Conservation (phyloP, 140 eudicot genomes). For the Bidens hawaiensis region DNA sequence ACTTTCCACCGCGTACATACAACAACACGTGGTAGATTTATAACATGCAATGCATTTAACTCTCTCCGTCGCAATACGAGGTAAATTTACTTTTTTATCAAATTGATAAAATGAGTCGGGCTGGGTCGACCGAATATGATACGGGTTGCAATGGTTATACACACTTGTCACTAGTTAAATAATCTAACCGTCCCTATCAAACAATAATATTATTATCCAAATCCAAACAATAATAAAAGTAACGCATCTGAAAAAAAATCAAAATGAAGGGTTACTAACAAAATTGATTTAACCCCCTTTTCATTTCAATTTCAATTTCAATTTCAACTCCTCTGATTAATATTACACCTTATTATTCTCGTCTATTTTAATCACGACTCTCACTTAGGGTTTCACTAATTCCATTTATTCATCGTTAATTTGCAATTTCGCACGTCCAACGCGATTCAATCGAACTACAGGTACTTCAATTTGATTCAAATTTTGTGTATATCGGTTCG, state of each 20-base stretch:
- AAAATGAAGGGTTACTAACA: neutral
- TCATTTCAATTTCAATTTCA: neutral
- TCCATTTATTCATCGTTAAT: constrained; percentile 3
- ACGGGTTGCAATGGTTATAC: too few species aligned
- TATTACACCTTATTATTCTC: too few species aligned
- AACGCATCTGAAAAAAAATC: neutral
- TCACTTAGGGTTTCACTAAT: constrained; percentile 19
- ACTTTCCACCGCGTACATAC: too few species aligned
- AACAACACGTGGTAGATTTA: too few species aligned
- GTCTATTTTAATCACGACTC: neutral
- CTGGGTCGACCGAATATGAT: too few species aligned
- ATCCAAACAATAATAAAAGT: neutral
- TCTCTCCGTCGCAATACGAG: too few species aligned
- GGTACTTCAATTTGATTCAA: constrained; percentile 14
- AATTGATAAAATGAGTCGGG: too few species aligned
- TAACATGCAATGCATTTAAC: too few species aligned
- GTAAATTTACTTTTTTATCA: too few species aligned
- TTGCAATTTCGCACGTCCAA: constrained; percentile 14
- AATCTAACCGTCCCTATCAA: neutral
- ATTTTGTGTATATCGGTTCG: neutral
- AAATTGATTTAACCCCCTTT: neutral
- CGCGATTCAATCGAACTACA: constrained; percentile 21
- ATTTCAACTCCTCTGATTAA: too few species aligned
- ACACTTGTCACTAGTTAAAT: too few species aligned
- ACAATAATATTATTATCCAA: too few species aligned